These are phyloP conservation scores for Monoraphidium neglectum DNA, from an alignment of 139 green algal genomes.

Conservation along the genomic window DNA sequence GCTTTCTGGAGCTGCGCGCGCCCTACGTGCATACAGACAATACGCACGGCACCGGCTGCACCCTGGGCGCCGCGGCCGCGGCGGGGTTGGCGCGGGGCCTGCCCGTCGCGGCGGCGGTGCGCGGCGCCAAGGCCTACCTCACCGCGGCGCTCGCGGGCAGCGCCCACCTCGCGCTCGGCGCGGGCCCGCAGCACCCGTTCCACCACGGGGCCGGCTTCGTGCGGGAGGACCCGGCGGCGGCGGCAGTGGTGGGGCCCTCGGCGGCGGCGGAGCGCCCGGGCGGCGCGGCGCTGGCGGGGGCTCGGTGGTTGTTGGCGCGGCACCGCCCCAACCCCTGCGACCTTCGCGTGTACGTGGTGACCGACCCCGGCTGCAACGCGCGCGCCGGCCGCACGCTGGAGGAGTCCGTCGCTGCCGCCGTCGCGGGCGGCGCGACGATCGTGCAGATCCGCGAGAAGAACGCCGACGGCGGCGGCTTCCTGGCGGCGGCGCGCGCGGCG, in stretches of 20 bases:
- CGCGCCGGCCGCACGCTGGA: conserved; percentile 9
- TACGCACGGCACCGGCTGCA: conserved; percentile 96
- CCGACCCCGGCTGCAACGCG: conserved; percentile 72
- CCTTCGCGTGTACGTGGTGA: conserved; percentile 83
- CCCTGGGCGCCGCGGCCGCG: conserved; percentile 84
- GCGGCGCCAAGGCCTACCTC: conserved; percentile 71
- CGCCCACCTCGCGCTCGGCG: conserved; percentile 58
- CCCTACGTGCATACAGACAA: conserved; percentile 70
- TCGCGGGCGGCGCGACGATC: conserved; percentile 81
- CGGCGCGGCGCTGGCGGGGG: not conserved
- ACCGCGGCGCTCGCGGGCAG: conserved; percentile 59
- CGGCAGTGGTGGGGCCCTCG: not conserved
- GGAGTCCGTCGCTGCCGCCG: conserved; percentile 64
- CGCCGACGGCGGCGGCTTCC: conserved; percentile 69
- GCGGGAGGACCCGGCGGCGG: not conserved
- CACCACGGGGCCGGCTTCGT: conserved; percentile 60
- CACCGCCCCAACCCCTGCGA: conserved; percentile 28
- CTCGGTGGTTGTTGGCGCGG: too few relatives aligned
- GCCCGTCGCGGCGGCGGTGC: conserved; percentile 54
- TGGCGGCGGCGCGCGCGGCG: conserved; percentile 50
- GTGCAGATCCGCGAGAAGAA: conserved; percentile 91
- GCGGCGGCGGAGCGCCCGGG: conserved; percentile 1
- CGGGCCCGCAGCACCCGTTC: conserved; percentile 77
- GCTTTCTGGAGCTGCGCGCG: conserved; percentile 51
- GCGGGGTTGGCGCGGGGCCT: conserved; percentile 84